Evolutionary conservation across 108 stramenopile genomes (phyloP).

Genomic region (Cyclotella baltica): DNA sequence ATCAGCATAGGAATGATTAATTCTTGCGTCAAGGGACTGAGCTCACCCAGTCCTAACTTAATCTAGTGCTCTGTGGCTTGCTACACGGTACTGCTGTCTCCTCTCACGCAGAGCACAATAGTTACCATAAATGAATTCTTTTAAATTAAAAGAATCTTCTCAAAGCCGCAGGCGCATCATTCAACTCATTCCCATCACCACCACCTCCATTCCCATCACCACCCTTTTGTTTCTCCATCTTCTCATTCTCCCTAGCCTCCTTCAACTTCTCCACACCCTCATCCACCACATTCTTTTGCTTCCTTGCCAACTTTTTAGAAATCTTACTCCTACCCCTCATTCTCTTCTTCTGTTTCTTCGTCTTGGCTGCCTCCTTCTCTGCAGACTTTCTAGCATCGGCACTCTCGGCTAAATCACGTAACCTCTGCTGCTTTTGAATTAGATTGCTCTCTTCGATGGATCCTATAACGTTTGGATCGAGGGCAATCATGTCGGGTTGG

Average conservation of each 20-base stretch:
- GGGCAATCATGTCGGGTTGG: constrained; percentile 92
- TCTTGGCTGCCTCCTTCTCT: constrained; percentile 48
- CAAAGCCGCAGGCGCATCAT: constrained; percentile 57
- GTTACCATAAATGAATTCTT: no score
- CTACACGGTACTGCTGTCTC: no score
- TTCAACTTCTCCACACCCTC: constrained; percentile 76
- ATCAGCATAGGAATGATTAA: no score
- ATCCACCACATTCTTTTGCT: constrained; percentile 93
- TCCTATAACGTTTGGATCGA: constrained; percentile 93
- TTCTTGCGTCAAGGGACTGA: no score
- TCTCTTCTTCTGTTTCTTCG: constrained; percentile 90
- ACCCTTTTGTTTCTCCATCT: constrained; percentile 49
- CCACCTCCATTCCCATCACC: constrained; percentile 30
- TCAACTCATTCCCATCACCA: constrained; percentile 15
- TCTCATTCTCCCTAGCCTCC: constrained; percentile 79
- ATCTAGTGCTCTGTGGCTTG: no score
- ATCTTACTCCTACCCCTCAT: constrained; percentile 97
- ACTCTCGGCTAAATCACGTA: constrained; percentile 69
- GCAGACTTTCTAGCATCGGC: constrained; percentile 62
- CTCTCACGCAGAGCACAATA: no score
- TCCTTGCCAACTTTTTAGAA: constrained; percentile 91
- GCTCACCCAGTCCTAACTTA: no score
- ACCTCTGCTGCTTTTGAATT: constrained; percentile 64
- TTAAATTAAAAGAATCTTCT: constrained; percentile 64
- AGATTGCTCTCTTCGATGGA: constrained; percentile 81